Base-by-base conservation (phyloP, 2,329 filamentous ascomycete species). In the Talaromyces sp. region DNA sequence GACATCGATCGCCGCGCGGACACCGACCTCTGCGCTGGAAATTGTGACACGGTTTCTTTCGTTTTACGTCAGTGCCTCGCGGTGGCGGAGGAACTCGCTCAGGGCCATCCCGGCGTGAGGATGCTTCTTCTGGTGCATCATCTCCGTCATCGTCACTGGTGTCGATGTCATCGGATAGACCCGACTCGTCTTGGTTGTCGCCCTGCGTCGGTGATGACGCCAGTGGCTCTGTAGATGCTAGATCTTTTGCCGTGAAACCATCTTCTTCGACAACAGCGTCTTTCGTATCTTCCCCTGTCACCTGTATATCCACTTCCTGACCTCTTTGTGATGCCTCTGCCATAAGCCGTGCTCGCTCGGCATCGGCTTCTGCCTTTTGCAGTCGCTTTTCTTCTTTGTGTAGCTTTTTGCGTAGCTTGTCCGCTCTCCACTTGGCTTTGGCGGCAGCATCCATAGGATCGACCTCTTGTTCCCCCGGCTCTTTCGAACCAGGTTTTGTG, bases 381-480 rank as follows among this genome's bases (percentile, higher is more conserved):
- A 78, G 72, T 47, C 72, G 72, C 65, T 74, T 77, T 72, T 92
- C 88, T 63, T 91, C 88, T 72, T 87, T 89, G 68, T 87, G 83
- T 53, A 92, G 81, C 60, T 74, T 77, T 62, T 71, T 73, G 30
- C 72, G 72, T 33, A 78, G 69, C 61, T 73, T 79, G 53, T 79
- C 77, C 5, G 77, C 75, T 63, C 75, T 76, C 47, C 69, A 66
- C 60, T 75, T 75, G 13, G 75, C 73, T 62, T 74, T 75, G 39
- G 67, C 68, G 0, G 71, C 74, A 4, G 70, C 72, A 64, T 77
- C 72, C 10, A 70, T 62, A 6, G 71, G 67, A 55, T 72, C 66
- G 10, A 64, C 62, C 11, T 65, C 63, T 9, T 66, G 65, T 9
- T 68, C 60, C 47, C 69, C 65, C 36, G 66, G 65, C 27, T 66